Evolutionary conservation across 106 monocot genomes (phyloP).

Genomic region (Acorus gramineus): DNA sequence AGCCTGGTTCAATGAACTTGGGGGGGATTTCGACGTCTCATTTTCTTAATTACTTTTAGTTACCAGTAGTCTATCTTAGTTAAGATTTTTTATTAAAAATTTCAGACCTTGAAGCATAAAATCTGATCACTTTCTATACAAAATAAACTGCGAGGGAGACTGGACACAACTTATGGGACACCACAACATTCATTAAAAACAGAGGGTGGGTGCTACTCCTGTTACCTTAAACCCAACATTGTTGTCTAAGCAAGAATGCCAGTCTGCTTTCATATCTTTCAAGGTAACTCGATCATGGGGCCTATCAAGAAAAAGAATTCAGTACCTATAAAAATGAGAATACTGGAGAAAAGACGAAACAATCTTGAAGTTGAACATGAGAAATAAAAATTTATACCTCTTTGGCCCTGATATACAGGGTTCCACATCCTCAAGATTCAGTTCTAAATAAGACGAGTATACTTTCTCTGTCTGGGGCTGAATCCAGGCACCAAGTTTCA

Average conservation of each 20-base stretch:
- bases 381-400: slow-evolving; percentile 31
- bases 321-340: neutral
- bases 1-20: too few relatives aligned
- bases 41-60: too few relatives aligned
- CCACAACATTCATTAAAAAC: too few relatives aligned
- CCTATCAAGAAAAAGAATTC: slow-evolving; percentile 7
- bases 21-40: too few relatives aligned
- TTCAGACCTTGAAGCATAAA: too few relatives aligned
- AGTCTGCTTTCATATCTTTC: slow-evolving; percentile 91
- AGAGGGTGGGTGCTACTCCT: too few relatives aligned
- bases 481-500: neutral
- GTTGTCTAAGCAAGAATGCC: slow-evolving; percentile 88
- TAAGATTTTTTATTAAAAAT: too few relatives aligned
- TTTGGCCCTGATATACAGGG: slow-evolving; percentile 93
- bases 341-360: neutral
- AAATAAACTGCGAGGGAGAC: too few relatives aligned
- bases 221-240: slow-evolving; percentile 93
- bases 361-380: neutral
- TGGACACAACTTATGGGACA: too few relatives aligned
- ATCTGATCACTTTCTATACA: too few relatives aligned
- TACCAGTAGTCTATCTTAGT: too few relatives aligned
- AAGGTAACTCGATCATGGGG: slow-evolving; percentile 87
- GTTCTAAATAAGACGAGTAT: slow-evolving; percentile 79
- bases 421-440: slow-evolving; percentile 79
- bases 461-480: slow-evolving; percentile 70